These are phyloP conservation scores for Colletotrichum tofieldiae DNA, from an alignment of 2,329 filamentous ascomycete genomes.

Conservation along the genomic window DNA sequence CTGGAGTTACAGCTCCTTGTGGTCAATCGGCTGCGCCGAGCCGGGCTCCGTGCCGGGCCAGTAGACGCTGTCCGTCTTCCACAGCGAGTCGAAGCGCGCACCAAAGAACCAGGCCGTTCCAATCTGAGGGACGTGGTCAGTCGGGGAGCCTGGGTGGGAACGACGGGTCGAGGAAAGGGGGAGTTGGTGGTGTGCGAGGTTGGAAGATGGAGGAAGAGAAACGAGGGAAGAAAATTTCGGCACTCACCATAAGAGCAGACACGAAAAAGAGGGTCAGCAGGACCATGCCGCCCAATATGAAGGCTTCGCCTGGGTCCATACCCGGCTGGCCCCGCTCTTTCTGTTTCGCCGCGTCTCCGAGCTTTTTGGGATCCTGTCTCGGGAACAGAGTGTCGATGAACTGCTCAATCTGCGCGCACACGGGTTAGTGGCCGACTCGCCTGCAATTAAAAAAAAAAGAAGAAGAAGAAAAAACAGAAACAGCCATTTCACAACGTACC, in stretches of 20 bases:
- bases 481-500: constrained; percentile 62
- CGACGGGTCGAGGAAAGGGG: no score
- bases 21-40: constrained; percentile 36
- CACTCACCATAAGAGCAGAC: constrained; percentile 81
- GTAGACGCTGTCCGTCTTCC: constrained; percentile 40
- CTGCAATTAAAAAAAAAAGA: background rate
- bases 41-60: constrained; percentile 40
- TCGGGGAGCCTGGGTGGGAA: background rate
- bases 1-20: constrained; percentile 42
- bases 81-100: constrained; percentile 79
- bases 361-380: constrained; percentile 79
- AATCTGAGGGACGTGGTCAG: constrained; percentile 67
- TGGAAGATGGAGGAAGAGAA: background rate
- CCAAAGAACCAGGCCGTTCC: constrained; percentile 84
- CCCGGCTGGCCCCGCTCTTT: constrained; percentile 58
- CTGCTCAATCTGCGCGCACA: constrained; percentile 81
- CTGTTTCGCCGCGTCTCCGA: constrained; percentile 59
- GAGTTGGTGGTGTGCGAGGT: background rate
- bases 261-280: constrained; percentile 80
- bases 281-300: constrained; percentile 78
- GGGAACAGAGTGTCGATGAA: constrained; percentile 97
- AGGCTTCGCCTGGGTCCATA: constrained; percentile 71
- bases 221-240: constrained; percentile 25
- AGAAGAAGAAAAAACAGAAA: constrained; percentile 9
- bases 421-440: constrained; percentile 41